These are phyloP conservation scores for Heliocybe sulcata DNA, from an alignment of 1,284 basidiomycete genomes.

Conservation along the genomic window DNA sequence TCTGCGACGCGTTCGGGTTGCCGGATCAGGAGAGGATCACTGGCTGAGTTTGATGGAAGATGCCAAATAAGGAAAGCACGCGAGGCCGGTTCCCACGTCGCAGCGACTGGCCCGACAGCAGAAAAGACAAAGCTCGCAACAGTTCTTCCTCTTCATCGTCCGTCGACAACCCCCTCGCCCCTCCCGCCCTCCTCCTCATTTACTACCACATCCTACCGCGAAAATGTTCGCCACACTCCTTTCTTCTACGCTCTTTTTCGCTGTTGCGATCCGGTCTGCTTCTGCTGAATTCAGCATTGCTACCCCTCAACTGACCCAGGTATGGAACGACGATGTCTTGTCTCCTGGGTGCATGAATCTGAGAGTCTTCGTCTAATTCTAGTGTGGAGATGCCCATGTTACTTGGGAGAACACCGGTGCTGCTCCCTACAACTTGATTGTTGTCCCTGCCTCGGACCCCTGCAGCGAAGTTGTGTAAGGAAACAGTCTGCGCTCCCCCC, in stretches of 20 bases:
- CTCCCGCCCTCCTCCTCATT: constrained; percentile 16
- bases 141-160: constrained; percentile 14
- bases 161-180: constrained; percentile 18
- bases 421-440: constrained; percentile 51
- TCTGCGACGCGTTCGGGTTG: background rate
- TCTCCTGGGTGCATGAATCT: too few relatives aligned
- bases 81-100: background rate
- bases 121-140: background rate
- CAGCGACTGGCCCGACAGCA: background rate
- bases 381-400: constrained; percentile 51
- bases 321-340: too few relatives aligned
- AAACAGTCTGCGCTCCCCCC: background rate
- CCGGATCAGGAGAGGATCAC: background rate
- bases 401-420: constrained; percentile 42
- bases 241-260: constrained; percentile 59
- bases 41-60: background rate
- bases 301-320: constrained; percentile 49
- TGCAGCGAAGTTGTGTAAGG: constrained; percentile 58
- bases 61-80: background rate
- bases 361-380: background rate
- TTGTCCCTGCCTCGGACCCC: constrained; percentile 42
- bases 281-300: constrained; percentile 45
- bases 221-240: constrained; percentile 74
- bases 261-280: constrained; percentile 42
- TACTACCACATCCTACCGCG: constrained; percentile 11